phyloP scores from a whole-genome alignment of 495 filamentous ascomycete species.

The Trichodelitschia bisporula region DNA sequence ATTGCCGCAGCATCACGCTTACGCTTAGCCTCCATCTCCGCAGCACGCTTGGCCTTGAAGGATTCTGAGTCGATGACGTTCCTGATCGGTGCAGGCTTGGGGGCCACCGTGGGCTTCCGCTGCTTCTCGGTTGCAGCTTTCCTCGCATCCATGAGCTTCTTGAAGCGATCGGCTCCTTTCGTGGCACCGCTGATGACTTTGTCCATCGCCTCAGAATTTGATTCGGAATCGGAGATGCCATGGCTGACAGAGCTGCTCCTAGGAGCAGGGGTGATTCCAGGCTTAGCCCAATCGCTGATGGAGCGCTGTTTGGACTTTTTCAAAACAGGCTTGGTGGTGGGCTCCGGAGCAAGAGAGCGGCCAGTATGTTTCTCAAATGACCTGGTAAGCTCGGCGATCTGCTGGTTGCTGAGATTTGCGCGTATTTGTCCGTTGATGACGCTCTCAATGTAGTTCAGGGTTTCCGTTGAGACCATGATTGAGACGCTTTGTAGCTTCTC shows the following conservation, averaged over 20 bases:
- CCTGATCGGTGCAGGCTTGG: conserved; percentile 3
- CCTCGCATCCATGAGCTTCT: not conserved
- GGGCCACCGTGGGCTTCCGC: not conserved
- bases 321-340: too few relatives aligned
- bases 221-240: not conserved
- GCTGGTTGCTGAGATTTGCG: conserved; percentile 48
- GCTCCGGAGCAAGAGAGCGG: conserved; percentile 18
- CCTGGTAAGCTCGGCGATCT: conserved; percentile 60
- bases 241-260: conserved; percentile 1
- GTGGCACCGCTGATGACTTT: conserved; percentile 4
- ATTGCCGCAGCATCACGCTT: conserved; percentile 42
- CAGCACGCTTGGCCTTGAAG: conserved; percentile 27
- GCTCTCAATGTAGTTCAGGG: conserved; percentile 34
- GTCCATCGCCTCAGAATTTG: not conserved
- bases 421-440: conserved; percentile 31
- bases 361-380: conserved; percentile 56
- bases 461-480: conserved; percentile 36
- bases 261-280: not conserved
- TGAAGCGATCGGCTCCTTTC: conserved; percentile 2
- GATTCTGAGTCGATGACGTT: conserved; percentile 3
- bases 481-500: conserved; percentile 41
- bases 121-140: not conserved
- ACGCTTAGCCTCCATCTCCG: conserved; percentile 49
- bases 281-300: conserved; percentile 4
- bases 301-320: conserved; percentile 8